These are phyloP conservation scores for Syzygium grande DNA, from an alignment of 345 rosid genomes.

Conservation along the genomic window DNA sequence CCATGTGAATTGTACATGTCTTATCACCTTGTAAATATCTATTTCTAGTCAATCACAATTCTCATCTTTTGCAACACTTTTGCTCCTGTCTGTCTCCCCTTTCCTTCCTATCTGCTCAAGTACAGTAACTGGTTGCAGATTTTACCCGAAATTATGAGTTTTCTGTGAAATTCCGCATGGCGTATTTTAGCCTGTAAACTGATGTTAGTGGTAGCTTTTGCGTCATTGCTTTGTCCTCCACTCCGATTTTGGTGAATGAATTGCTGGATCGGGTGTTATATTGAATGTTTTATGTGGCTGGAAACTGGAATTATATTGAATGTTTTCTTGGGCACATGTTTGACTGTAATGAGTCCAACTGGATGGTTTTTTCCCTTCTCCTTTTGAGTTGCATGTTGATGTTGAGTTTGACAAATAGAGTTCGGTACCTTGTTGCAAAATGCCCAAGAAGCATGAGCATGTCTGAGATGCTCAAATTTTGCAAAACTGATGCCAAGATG, in stretches of 20 bases:
- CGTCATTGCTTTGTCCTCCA: not conserved
- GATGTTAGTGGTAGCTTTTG: not conserved
- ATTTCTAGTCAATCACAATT: not conserved
- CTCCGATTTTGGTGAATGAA: not conserved
- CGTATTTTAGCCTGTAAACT: not conserved
- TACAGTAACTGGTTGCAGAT: not conserved
- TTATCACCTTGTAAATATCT: not conserved
- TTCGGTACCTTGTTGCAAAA: not conserved
- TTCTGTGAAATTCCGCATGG: not conserved
- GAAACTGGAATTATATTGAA: not conserved
- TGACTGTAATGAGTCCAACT: not conserved
- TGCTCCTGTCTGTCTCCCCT: not conserved
- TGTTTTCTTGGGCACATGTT: not conserved
- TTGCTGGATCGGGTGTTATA: not conserved
- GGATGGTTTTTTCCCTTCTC: not conserved
- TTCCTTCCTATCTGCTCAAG: not conserved
- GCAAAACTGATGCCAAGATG: not conserved
- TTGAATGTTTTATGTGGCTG: not conserved
- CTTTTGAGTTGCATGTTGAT: not conserved
- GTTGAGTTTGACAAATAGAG: not conserved
- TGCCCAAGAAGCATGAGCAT: not conserved
- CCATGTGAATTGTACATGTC: not conserved
- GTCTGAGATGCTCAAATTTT: not conserved
- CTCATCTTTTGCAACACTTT: not conserved
- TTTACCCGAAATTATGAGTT: not conserved